Percentiles rank a stretch among this genome's conserved stretches.
Conservation (phyloP, 441 rosid species). For the Flueggea neowawraea region DNA sequence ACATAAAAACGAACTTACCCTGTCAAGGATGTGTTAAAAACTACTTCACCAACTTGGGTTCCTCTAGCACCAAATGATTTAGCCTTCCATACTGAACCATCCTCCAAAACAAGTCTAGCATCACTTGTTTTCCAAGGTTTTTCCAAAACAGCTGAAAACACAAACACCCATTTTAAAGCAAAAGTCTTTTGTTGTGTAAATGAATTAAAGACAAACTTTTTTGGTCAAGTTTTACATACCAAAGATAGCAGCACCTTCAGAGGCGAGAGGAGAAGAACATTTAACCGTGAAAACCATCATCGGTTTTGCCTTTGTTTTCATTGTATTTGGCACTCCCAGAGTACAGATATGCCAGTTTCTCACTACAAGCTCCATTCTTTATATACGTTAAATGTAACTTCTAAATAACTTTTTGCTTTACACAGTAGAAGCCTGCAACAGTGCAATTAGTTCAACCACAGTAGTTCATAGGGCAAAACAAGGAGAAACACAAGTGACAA, state of each 20-base stretch:
- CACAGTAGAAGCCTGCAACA: too few relatives aligned
- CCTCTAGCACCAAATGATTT: constrained; percentile 95
- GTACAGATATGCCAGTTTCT: too few relatives aligned
- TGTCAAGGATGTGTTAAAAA: constrained; percentile 93
- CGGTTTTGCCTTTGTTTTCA: neutral
- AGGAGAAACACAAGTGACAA: too few relatives aligned
- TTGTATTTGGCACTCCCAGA: too few relatives aligned
- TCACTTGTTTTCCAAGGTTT: constrained; percentile 81
- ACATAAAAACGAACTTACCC: constrained; percentile 39
- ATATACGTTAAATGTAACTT: too few relatives aligned
- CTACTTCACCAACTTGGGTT: constrained; percentile 93
- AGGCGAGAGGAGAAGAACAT: constrained; percentile 44
- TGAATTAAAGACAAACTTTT: neutral
- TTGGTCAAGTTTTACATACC: constrained; percentile 24
- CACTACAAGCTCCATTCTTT: too few relatives aligned
- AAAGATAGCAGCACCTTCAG: constrained; percentile 29
- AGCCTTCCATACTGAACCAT: constrained; percentile 90
- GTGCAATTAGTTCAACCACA: too few relatives aligned
- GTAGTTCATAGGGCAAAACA: too few relatives aligned
- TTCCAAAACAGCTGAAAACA: constrained; percentile 42
- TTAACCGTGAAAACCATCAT: constrained; percentile 31
- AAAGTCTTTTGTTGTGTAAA: neutral
- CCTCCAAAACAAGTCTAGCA: constrained; percentile 89
- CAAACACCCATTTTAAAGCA: neutral
- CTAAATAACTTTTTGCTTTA: too few relatives aligned